Base-by-base conservation (phyloP, 2,329 filamentous ascomycete species). In the Exophiala sp. region DNA sequence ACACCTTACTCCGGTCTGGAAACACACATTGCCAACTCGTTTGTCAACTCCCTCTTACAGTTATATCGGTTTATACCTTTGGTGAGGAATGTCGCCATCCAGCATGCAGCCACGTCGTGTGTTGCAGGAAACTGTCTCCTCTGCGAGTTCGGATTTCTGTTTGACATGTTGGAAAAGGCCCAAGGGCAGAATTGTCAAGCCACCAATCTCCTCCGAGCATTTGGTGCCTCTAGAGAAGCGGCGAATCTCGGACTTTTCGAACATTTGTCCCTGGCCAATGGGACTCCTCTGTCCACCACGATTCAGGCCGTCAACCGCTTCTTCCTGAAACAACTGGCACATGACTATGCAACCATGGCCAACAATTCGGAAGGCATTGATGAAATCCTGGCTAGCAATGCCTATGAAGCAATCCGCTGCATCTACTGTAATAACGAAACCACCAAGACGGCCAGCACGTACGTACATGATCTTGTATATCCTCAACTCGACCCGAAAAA, bases 111-210 rank as follows among this genome's bases (percentile, higher is more conserved):
- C 1, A 88, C 86, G 7, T 80, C 85, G 11, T 98, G 93, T 64
- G 74, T 89, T 2, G 82, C 81, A 59, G 89, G 95, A 48, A 78
- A 81, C 24, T 98, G 93, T 66, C 73, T 98, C 35, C 72, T 98
- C 1, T 98, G 93, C 68, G 93, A 98, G 68, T 76, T 98, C 58
- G 93, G 93, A 1, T 98, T 93, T 65, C 73, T 98, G 8, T 94
- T 95, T 61, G 94, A 98, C 64, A 98, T 98, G 93, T 77, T 98
- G 19, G 86, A 97, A 62, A 98, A 97, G 66, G 93, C 93, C 1
- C 85, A 86, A 56, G 91, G 90, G 0, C 85, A 90, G 49, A 95
- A 94, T 52, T 98, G 93, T 60, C 93, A 98, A 65, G 93, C 93
- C 11, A 95, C 91, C 0, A 98, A 98, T 64, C 79, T 98, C 56